Evolutionary conservation across 2,329 filamentous ascomycete genomes (phyloP), one percentile per base, ranked within the genome.

Genomic region (Colletotrichum incanum): DNA sequence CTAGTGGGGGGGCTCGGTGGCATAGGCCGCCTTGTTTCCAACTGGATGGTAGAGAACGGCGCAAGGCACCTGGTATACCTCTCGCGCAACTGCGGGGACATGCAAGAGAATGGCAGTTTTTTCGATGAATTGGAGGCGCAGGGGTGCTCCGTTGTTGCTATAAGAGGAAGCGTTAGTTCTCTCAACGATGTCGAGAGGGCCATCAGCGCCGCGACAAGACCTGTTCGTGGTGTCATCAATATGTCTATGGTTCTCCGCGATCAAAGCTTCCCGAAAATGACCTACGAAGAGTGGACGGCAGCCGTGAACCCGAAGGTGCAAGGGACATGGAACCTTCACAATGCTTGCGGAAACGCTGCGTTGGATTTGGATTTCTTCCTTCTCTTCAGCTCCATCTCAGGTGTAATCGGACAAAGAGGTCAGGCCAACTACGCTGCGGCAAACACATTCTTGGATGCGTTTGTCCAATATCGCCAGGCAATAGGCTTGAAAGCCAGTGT

Each of bases 391-490:
- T 82, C 80, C 31, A 73, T 79, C 18, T 75, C 73, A 0, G 77
- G 74, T 23, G 74, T 81, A 16, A 68, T 82, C 5, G 83, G 81
- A 14, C 77, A 80, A 37, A 67, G 75, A 2, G 80, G 77, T 0
- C 84, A 86, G 67, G 78, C 79, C 62, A 85, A 82, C 72, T 83
- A 87, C 70, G 76, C 79, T 5, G 80, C 81, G 0, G 82, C 80
- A 23, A 86, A 84, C 74, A 78, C 80, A 5, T 86, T 82, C 75
- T 74, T 84, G 47, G 81, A 85, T 39, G 75, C 80, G 5, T 80
- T 86, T 23, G 80, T 78, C 3, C 78, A 80, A 20, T 82, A 82
- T 60, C 80, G 84, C 12, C 72, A 76, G 4, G 56, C 65, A 1
- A 74, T 76, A 1, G 83, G 81, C 3, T 76, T 85, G 6, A 77